A percentile compares a stretch with the other conserved stretches of the same genome.
These are phyloP conservation scores for Agrostemma githago DNA, from an alignment of 148 eudicot genomes.

Conservation along the genomic window DNA sequence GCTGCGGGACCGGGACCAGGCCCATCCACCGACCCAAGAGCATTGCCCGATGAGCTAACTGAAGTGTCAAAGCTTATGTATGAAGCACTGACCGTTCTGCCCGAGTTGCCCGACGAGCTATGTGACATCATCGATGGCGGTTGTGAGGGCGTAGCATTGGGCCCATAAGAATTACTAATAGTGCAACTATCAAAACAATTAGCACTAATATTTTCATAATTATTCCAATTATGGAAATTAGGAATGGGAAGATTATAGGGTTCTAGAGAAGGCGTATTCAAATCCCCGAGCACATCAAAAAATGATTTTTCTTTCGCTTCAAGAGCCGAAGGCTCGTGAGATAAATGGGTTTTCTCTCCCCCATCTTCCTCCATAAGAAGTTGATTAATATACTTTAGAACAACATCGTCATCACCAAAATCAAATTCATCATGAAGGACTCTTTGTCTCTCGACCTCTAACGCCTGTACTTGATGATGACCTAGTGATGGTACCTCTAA, in stretches of 20 bases:
- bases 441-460: constrained; percentile 16
- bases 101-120: constrained; percentile 31
- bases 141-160: constrained; percentile 24
- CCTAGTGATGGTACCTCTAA: constrained; percentile 13
- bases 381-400: constrained; percentile 59
- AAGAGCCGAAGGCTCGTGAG: constrained; percentile 58
- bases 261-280: constrained; percentile 32
- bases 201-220: background rate
- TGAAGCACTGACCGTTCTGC: constrained; percentile 21
- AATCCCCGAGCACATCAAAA: constrained; percentile 53
- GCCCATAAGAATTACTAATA: constrained; percentile 18
- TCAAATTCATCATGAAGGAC: constrained; percentile 45
- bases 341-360: constrained; percentile 42
- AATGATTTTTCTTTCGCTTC: constrained; percentile 66
- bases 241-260: constrained; percentile 4
- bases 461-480: constrained; percentile 7
- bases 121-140: constrained; percentile 24
- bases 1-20: constrained; percentile 10
- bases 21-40: constrained; percentile 29
- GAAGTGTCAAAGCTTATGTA: constrained; percentile 30
- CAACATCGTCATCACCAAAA: constrained; percentile 51
- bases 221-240: constrained; percentile 14
- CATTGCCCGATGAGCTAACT: constrained; percentile 29
- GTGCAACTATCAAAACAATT: constrained; percentile 6
- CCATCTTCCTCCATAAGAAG: constrained; percentile 74